These are phyloP conservation scores for Pterocarpus macrocarpus DNA, from an alignment of 306 rosid species.

Conservation along the genomic window DNA sequence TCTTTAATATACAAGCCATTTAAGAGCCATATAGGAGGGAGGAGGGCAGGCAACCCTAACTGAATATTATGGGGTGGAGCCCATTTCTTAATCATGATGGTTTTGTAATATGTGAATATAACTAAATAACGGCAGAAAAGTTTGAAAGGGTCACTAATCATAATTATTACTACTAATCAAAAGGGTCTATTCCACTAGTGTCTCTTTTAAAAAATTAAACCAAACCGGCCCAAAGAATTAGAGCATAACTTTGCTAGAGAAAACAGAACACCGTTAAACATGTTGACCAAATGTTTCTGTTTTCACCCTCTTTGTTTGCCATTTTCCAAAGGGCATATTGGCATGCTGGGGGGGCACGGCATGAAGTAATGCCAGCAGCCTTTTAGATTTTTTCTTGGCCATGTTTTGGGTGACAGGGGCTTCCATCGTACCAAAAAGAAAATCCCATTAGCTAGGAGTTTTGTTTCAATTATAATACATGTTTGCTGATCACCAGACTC, in stretches of 20 bases:
- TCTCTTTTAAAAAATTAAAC: conserved; percentile 12
- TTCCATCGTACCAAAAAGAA: conserved; percentile 35
- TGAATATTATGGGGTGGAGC: conserved; percentile 66
- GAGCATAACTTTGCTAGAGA: conserved; percentile 23
- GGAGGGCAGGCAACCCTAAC: conserved; percentile 38
- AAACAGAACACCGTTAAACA: conserved; percentile 60
- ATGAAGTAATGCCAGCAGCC: conserved; percentile 43
- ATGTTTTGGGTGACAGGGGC: conserved; percentile 76
- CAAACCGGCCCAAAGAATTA: neutral
- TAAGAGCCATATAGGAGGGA: neutral
- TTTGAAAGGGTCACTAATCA: conserved; percentile 50
- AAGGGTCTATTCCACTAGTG: conserved; percentile 39
- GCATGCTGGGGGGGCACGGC: conserved; percentile 21
- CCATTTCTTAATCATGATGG: conserved; percentile 55
- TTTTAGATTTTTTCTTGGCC: conserved; percentile 61
- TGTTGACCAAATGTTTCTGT: conserved; percentile 63
- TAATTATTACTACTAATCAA: conserved; percentile 44
- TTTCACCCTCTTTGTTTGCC: conserved; percentile 48
- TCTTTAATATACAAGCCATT: neutral
- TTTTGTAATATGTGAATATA: conserved; percentile 34
- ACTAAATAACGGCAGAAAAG: conserved; percentile 52
- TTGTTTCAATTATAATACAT: conserved; percentile 44
- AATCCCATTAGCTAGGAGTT: neutral
- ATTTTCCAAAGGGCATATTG: conserved; percentile 40
- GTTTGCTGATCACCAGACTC: conserved; percentile 49